phyloP scores from a whole-genome alignment of 2,329 filamentous ascomycete genomes.

The Cryphonectria parasitica region DNA sequence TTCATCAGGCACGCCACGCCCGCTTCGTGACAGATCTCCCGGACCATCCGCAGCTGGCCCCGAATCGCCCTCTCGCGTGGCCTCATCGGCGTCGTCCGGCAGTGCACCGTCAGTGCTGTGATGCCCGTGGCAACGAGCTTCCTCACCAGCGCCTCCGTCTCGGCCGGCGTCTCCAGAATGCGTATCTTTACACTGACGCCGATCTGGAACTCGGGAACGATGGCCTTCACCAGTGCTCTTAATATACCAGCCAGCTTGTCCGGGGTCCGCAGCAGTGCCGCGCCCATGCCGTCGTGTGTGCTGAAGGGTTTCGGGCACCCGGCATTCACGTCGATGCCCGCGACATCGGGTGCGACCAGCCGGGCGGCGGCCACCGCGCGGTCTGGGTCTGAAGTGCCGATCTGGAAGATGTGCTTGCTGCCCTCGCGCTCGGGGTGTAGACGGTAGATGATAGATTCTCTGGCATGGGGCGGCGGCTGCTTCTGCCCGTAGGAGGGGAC shows the following conservation, averaged over 20 bases:
- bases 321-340: constrained; percentile 94
- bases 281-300: constrained; percentile 92
- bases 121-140: constrained; percentile 86
- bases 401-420: constrained; percentile 81
- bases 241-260: constrained; percentile 85
- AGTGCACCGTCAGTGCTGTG: constrained; percentile 89
- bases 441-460: constrained; percentile 78
- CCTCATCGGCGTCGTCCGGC: constrained; percentile 94
- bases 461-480: constrained; percentile 58
- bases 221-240: constrained; percentile 76
- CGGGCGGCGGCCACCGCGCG: constrained; percentile 83
- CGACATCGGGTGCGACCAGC: constrained; percentile 83
- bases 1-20: constrained; percentile 96
- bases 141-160: constrained; percentile 78
- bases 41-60: constrained; percentile 83
- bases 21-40: constrained; percentile 75
- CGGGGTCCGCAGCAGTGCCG: constrained; percentile 82
- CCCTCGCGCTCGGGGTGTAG: constrained; percentile 79
- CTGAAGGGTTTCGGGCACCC: constrained; percentile 99
- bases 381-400: constrained; percentile 84
- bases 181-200: constrained; percentile 98
- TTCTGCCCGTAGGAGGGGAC: constrained; percentile 70
- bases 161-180: constrained; percentile 73
- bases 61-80: constrained; percentile 86
- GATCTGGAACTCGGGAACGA: constrained; percentile 78